A percentile compares a stretch with the other conserved stretches of the same genome.
phyloP scores from a whole-genome alignment of 108 stramenopile genomes.

The Fragilaria crotonensis region DNA sequence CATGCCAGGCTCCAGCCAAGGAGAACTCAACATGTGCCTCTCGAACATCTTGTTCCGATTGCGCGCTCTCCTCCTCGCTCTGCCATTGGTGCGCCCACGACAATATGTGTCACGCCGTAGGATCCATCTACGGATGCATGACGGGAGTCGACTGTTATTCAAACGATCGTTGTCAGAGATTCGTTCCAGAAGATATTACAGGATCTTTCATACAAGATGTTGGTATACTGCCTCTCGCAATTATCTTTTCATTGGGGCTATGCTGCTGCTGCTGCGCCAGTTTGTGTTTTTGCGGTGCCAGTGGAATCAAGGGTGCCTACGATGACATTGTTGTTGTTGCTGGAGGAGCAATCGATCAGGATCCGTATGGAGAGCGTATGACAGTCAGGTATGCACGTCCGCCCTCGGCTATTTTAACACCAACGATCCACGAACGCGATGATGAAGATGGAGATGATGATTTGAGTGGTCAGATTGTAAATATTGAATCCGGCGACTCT shows the following conservation, averaged over 20 bases:
- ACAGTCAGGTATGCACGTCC: slow-evolving; percentile 1
- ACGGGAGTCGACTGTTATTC: slow-evolving; percentile 80
- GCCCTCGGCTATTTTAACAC: neutral
- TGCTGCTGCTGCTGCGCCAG: slow-evolving; percentile 48
- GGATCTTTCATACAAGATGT: slow-evolving; percentile 28
- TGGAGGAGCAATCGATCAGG: neutral
- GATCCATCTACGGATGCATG: slow-evolving; percentile 72
- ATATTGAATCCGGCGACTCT: neutral
- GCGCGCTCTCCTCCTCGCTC: slow-evolving; percentile 36
- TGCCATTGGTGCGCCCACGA: slow-evolving; percentile 84
- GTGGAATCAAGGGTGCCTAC: slow-evolving; percentile 49
- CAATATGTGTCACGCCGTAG: slow-evolving; percentile 75
- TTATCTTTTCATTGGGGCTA: slow-evolving; percentile 27
- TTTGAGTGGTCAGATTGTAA: neutral
- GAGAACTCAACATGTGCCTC: slow-evolving; percentile 40
- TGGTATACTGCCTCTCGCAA: slow-evolving; percentile 19
- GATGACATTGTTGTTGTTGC: slow-evolving; percentile 39
- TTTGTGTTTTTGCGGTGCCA: slow-evolving; percentile 34
- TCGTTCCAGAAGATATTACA: slow-evolving; percentile 49
- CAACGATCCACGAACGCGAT: slow-evolving; percentile 6
- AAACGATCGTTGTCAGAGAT: slow-evolving; percentile 70
- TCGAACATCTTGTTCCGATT: slow-evolving; percentile 56
- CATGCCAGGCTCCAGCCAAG: slow-evolving; percentile 13
- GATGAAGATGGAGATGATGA: slow-evolving; percentile 23
- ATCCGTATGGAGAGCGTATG: neutral